Percentiles rank a stretch among this genome's conserved stretches.
These are phyloP conservation scores for Phenoliferia sp. DNA, from an alignment of 1,284 basidiomycete genomes.

Conservation along the genomic window DNA sequence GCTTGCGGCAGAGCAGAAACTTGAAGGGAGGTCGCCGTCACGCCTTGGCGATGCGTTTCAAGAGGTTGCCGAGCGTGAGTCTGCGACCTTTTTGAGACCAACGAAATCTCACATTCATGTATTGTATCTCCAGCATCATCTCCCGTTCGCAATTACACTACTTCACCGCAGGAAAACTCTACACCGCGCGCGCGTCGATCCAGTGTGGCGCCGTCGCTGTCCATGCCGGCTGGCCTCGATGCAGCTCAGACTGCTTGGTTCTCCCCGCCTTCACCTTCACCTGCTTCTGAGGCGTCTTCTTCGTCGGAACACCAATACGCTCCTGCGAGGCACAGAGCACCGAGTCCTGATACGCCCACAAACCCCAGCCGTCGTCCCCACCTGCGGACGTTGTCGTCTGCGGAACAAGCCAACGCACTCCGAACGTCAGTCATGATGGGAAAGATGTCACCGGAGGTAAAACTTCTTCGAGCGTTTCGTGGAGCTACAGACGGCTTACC, in stretches of 20 bases:
- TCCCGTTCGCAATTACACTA: neutral
- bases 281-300: neutral
- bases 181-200: neutral
- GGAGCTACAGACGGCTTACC: neutral
- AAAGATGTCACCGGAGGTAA: neutral
- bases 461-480: too few relatives aligned
- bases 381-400: neutral
- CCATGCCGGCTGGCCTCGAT: constrained; percentile 5
- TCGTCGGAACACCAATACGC: neutral
- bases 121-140: too few relatives aligned
- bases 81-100: too few relatives aligned
- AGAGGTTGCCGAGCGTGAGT: neutral
- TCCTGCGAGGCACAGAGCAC: neutral
- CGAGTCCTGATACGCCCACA: neutral
- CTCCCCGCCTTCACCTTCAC: neutral
- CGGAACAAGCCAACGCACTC: neutral
- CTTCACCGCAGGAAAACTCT: neutral
- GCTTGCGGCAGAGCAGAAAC: neutral
- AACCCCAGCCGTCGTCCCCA: neutral
- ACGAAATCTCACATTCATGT: too few relatives aligned
- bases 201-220: constrained; percentile 17
- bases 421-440: constrained; percentile 2
- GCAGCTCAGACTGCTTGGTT: constrained; percentile 5
- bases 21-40: neutral
- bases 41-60: neutral